Evolutionary conservation across 140 eudicot species (phyloP), one percentile per base, ranked within the genome.

Genomic region (Oenanthe javanica): DNA sequence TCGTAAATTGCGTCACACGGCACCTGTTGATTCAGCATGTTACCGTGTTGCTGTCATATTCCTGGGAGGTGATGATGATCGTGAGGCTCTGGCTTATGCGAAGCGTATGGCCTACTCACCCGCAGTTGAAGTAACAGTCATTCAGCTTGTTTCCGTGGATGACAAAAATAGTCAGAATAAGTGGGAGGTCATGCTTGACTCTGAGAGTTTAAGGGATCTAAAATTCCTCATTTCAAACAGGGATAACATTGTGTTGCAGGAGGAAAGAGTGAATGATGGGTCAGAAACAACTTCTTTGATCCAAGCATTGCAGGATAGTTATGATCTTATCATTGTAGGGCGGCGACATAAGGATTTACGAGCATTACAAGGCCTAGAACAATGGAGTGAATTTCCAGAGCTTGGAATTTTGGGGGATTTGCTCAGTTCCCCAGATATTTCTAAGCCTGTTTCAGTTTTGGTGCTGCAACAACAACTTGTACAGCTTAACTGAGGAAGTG

Each of bases 401-500:
- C 82, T 87, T 9, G 90, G 90, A 21, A 76, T 87, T 0, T 43
- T 87, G 1, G 90, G 90, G 1, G 90, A 87, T 52, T 82, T 87
- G 82, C 84, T 84, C 36, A 84, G 88, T 19, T 73, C 84, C 48
- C 25, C 88, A 9, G 86, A 84, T 38, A 19, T 87, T 6, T 76
- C 21, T 45, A 82, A 54, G 27, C 88, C 90, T 2, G 84, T 87
- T 49, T 87, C 90, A 4, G 84, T 87, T 14, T 48, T 87, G 63
- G 90, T 87, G 79, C 84, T 87, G 63, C 86, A 87, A 47, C 90
- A 87, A 50, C 90, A 87, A 75, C 81, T 79, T 64, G 77, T 74
- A 27, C 77, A 74, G 57, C 77, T 74, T 74, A 47, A 74, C 3
- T 45, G 59, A 61, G 69, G 15, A 61, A 61, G 4, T 63, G 5